Percentiles rank a stretch among this genome's conserved stretches.
phyloP scores from a whole-genome alignment of 345 rosid genomes.

The Eucalyptus dawsonii region DNA sequence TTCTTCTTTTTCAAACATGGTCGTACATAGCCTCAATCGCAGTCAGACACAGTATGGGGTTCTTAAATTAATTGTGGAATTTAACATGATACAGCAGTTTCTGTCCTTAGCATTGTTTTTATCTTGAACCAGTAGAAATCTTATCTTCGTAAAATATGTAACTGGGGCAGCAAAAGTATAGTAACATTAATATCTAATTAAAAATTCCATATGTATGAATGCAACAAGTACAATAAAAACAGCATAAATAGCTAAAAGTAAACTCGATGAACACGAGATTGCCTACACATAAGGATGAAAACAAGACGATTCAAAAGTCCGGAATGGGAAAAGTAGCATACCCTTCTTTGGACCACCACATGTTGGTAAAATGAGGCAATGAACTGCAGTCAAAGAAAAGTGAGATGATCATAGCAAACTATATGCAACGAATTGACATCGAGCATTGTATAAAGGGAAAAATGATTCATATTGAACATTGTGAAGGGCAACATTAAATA shows the following conservation, averaged over 20 bases:
- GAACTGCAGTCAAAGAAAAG: constrained; percentile 43
- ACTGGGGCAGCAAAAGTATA: neutral
- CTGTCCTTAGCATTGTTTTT: neutral
- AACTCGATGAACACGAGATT: neutral
- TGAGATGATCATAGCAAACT: neutral
- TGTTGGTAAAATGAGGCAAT: constrained; percentile 86
- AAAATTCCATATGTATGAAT: neutral
- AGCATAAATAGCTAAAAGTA: neutral
- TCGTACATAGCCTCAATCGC: neutral
- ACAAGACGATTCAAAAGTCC: neutral
- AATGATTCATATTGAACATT: neutral
- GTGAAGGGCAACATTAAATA: neutral
- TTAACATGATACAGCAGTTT: neutral
- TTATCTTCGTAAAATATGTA: neutral
- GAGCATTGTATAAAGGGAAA: neutral
- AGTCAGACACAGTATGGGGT: neutral
- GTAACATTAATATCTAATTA: neutral
- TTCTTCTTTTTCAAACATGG: neutral
- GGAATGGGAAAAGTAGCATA: constrained; percentile 11
- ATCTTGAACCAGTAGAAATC: neutral
- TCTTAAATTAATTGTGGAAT: neutral
- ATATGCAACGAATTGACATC: neutral
- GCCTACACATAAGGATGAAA: neutral
- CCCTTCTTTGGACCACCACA: constrained; percentile 86
- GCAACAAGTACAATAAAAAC: neutral